Percentiles rank a stretch among this genome's conserved stretches.
phyloP scores from a whole-genome alignment of 2,329 filamentous ascomycete species.

The Gaeumannomyces sp. region DNA sequence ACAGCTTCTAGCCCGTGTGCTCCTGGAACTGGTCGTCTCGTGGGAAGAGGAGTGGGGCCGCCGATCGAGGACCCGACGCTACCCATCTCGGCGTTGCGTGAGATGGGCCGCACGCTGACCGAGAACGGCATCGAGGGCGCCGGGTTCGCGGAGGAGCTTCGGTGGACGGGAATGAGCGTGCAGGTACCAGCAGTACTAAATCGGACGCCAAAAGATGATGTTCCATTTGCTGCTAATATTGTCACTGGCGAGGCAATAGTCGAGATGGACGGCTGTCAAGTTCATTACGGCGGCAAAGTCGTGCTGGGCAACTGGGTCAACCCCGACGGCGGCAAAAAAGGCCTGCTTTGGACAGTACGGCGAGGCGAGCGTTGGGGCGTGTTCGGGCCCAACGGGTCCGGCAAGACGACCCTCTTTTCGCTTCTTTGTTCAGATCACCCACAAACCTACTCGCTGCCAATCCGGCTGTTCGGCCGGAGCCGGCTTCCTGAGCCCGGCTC shows the following conservation, averaged over 20 bases:
- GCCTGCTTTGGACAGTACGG: slow-evolving; percentile 76
- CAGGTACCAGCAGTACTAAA: not conserved
- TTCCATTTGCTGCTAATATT: not conserved
- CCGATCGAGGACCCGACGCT: slow-evolving; percentile 41
- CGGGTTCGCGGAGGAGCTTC: slow-evolving; percentile 23
- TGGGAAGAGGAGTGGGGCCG: too few relatives aligned
- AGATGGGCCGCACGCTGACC: slow-evolving; percentile 44
- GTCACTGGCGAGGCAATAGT: slow-evolving; percentile 61
- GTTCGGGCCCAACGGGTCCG: slow-evolving; percentile 89
- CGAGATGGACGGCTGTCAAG: slow-evolving; percentile 78
- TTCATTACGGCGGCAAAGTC: slow-evolving; percentile 71
- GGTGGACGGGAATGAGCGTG: too few relatives aligned
- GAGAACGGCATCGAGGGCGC: slow-evolving; percentile 31
- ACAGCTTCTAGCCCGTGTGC: not conserved
- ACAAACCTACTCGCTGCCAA: slow-evolving; percentile 83
- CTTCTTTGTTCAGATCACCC: slow-evolving; percentile 94
- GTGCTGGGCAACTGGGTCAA: slow-evolving; percentile 79
- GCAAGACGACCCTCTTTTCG: slow-evolving; percentile 91
- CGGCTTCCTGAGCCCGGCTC: slow-evolving; percentile 69
- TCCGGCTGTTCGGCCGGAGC: slow-evolving; percentile 77
- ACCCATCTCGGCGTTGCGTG: slow-evolving; percentile 40
- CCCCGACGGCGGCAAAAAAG: slow-evolving; percentile 37
- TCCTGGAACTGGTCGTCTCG: not conserved
- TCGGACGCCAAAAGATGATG: not conserved
- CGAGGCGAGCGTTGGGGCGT: slow-evolving; percentile 85